These are phyloP conservation scores for Auriscalpium vulgare DNA, from an alignment of 768 basidiomycete genomes.

Conservation along the genomic window DNA sequence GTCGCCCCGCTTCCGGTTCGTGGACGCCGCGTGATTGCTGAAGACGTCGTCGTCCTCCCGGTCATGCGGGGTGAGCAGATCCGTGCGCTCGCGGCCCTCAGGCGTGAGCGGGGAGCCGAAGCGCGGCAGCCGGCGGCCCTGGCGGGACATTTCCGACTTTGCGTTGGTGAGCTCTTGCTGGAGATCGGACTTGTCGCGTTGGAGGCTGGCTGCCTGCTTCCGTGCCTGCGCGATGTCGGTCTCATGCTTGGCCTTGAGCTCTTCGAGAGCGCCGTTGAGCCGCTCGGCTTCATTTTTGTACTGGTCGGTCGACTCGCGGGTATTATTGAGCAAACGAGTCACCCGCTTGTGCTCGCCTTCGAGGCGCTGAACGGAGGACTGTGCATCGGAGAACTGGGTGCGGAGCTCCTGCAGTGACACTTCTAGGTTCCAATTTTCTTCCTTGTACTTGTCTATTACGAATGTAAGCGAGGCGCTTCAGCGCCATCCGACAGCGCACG, in stretches of 20 bases:
- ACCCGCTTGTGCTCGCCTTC: slow-evolving; percentile 82
- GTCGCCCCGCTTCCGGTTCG: slow-evolving; percentile 49
- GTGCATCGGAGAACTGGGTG: slow-evolving; percentile 56
- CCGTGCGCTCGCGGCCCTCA: slow-evolving; percentile 29
- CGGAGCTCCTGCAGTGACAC: slow-evolving; percentile 85
- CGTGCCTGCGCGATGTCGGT: slow-evolving; percentile 90
- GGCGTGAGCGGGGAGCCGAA: slow-evolving; percentile 74
- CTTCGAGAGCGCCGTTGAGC: slow-evolving; percentile 51
- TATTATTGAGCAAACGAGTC: slow-evolving; percentile 59
- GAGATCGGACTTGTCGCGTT: slow-evolving; percentile 89
- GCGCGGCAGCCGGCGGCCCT: slow-evolving; percentile 50
- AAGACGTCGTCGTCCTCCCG: slow-evolving; percentile 63
- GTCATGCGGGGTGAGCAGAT: slow-evolving; percentile 44
- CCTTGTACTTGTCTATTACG: slow-evolving; percentile 80
- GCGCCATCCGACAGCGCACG: slow-evolving; percentile 17
- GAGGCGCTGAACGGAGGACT: slow-evolving; percentile 56
- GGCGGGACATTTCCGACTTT: slow-evolving; percentile 64
- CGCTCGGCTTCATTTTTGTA: slow-evolving; percentile 85
- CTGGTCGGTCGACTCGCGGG: slow-evolving; percentile 71
- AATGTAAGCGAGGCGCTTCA: slow-evolving; percentile 6
- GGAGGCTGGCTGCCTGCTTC: slow-evolving; percentile 78
- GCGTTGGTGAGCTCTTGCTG: slow-evolving; percentile 71
- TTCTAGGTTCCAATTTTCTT: slow-evolving; percentile 99
- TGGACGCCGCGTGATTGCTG: slow-evolving; percentile 41
- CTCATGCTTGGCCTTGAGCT: slow-evolving; percentile 86